phyloP scores from a whole-genome alignment of 2,329 filamentous ascomycete genomes.

The Trichoderma citrinoviride region DNA sequence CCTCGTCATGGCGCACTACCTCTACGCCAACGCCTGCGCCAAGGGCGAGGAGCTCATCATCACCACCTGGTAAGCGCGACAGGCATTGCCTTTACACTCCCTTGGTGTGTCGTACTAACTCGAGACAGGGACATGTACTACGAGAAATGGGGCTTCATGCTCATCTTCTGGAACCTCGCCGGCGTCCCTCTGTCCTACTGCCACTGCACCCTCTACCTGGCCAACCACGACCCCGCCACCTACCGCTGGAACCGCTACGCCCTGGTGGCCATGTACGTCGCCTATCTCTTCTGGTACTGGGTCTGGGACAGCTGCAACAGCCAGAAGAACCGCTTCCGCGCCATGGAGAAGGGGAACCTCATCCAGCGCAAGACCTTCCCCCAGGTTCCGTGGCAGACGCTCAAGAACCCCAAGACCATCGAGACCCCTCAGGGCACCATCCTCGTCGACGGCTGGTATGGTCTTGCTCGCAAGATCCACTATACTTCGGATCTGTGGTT shows the following conservation, averaged over 20 bases:
- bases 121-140: slow-evolving; percentile 77
- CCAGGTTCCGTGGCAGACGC: slow-evolving; percentile 81
- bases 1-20: slow-evolving; percentile 82
- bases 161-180: slow-evolving; percentile 96
- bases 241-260: slow-evolving; percentile 74
- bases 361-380: slow-evolving; percentile 78
- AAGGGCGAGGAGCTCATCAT: slow-evolving; percentile 92
- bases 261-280: slow-evolving; percentile 61
- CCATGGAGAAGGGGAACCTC: slow-evolving; percentile 69
- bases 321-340: slow-evolving; percentile 90
- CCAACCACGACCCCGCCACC: slow-evolving; percentile 73
- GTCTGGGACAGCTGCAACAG: slow-evolving; percentile 90
- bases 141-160: slow-evolving; percentile 96
- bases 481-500: slow-evolving; percentile 52
- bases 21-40: slow-evolving; percentile 88
- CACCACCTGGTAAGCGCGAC: slow-evolving; percentile 64
- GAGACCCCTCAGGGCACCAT: slow-evolving; percentile 70
- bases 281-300: slow-evolving; percentile 85
- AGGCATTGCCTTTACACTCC: too few species aligned
- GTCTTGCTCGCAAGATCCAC: slow-evolving; percentile 62
- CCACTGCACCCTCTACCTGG: slow-evolving; percentile 87
- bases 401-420: slow-evolving; percentile 79
- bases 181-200: slow-evolving; percentile 90
- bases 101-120: not conserved
- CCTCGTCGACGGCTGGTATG: slow-evolving; percentile 83